Percentiles rank a stretch among this genome's conserved stretches.
Conservation (phyloP, 352 stramenopile species). For the Phytopythium vexans region DNA sequence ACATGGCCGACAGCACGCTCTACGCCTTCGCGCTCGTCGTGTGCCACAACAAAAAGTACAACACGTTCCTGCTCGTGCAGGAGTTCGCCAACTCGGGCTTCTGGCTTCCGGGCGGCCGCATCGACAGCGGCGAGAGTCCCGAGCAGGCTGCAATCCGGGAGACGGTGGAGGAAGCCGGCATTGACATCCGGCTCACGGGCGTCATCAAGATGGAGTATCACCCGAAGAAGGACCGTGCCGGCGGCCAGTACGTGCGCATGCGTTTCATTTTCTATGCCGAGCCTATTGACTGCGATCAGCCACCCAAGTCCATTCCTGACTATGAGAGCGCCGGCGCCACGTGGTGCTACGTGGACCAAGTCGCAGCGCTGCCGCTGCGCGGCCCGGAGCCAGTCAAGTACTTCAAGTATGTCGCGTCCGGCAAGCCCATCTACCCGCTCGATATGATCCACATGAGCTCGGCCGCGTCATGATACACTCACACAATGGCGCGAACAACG, state of each 20-base stretch:
- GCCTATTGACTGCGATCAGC: constrained; percentile 69
- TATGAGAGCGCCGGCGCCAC: constrained; percentile 82
- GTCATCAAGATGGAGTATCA: constrained; percentile 86
- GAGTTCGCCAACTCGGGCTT: constrained; percentile 86
- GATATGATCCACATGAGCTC: constrained; percentile 70
- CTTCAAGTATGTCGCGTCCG: constrained; percentile 66
- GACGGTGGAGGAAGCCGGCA: constrained; percentile 84
- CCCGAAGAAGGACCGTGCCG: constrained; percentile 68
- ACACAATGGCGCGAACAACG: constrained; percentile 7
- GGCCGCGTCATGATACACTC: constrained; percentile 18
- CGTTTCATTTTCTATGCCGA: constrained; percentile 85
- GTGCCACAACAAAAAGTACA: constrained; percentile 79
- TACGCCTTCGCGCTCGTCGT: constrained; percentile 87
- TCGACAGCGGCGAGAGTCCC: constrained; percentile 79
- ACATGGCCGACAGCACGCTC: constrained; percentile 62
- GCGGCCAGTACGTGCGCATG: constrained; percentile 79
- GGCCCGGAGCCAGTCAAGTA: constrained; percentile 72
- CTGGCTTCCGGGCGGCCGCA: constrained; percentile 74
- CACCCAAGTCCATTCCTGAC: constrained; percentile 85
- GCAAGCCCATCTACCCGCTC: constrained; percentile 73
- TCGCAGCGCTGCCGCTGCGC: constrained; percentile 58
- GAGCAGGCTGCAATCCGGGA: constrained; percentile 74
- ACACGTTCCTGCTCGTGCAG: constrained; percentile 82
- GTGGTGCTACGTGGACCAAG: constrained; percentile 74
- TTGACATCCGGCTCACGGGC: constrained; percentile 76